Evolutionary conservation across 192 early-diverging fungal species (phyloP).

Genomic region (Backusella tarrabulga): DNA sequence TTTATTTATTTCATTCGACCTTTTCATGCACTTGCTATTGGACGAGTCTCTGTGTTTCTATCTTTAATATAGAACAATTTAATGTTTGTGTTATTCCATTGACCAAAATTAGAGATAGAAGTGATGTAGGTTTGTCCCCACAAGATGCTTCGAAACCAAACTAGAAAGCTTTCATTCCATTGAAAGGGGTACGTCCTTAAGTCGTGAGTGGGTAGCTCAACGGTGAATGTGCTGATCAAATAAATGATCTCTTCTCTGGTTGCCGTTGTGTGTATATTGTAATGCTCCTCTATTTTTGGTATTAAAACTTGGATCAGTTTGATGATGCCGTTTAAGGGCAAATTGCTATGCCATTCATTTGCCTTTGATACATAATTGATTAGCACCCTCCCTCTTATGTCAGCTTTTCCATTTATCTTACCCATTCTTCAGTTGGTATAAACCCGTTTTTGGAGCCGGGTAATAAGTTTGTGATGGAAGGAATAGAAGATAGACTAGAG

Average conservation of each 20-base stretch:
- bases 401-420: conserved; percentile 13
- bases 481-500: background rate
- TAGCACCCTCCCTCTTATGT: background rate
- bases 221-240: background rate
- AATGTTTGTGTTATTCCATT: conserved; percentile 64
- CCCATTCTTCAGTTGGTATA: conserved; percentile 32
- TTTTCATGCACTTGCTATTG: background rate
- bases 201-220: background rate
- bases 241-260: background rate
- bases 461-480: conserved; percentile 2
- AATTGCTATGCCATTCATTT: conserved; percentile 7
- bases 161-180: conserved; percentile 54
- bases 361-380: background rate
- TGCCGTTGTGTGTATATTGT: background rate
- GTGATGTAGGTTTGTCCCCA: conserved; percentile 70
- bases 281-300: conserved; percentile 4
- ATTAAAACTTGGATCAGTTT: background rate
- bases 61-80: conserved; percentile 52
- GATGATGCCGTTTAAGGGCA: background rate
- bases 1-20: background rate
- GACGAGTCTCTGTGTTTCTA: background rate
- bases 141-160: conserved; percentile 64
- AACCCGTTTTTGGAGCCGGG: conserved; percentile 8
- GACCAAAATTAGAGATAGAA: conserved; percentile 49
- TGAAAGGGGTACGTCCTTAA: conserved; percentile 39